Percentiles rank a stretch among this genome's conserved stretches.
Conservation (phyloP, 2,329 filamentous ascomycete genomes). For the Blumeriella jaapii region DNA sequence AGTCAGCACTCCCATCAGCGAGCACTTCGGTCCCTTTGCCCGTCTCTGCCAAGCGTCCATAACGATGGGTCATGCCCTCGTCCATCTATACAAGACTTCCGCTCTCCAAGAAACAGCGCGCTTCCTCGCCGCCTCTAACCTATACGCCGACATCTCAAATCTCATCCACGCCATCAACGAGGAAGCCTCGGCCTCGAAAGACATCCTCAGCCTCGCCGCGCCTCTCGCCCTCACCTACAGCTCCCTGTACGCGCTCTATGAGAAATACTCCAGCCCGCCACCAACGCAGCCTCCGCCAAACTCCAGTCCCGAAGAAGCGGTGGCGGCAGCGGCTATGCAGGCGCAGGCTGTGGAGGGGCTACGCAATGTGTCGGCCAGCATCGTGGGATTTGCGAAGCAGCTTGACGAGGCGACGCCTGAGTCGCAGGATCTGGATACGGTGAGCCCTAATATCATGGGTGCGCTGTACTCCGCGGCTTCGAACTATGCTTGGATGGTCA, state of each 20-base stretch:
- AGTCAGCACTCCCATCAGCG: constrained; percentile 30
- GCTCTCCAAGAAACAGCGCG: constrained; percentile 15
- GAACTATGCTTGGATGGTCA: constrained; percentile 30
- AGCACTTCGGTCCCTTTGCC: constrained; percentile 38
- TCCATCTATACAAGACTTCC: constrained; percentile 22
- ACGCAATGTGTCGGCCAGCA: constrained; percentile 21
- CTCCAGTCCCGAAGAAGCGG: too few species aligned
- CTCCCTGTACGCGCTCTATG: constrained; percentile 27
- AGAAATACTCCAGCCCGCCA: constrained; percentile 29
- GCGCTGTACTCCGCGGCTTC: constrained; percentile 29
- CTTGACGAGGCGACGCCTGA: constrained; percentile 15
- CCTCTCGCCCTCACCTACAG: constrained; percentile 23
- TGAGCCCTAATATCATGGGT: constrained; percentile 30
- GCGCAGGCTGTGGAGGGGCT: constrained; percentile 27
- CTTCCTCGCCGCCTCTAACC: constrained; percentile 18
- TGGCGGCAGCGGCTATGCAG: constrained; percentile 26
- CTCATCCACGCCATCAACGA: constrained; percentile 20
- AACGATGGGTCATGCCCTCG: constrained; percentile 28
- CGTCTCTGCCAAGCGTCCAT: constrained; percentile 34
- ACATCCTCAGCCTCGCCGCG: constrained; percentile 20
- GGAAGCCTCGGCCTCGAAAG: constrained; percentile 16
- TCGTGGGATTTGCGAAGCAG: constrained; percentile 25
- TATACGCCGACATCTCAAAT: constrained; percentile 20
- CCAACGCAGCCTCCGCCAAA: too few species aligned
- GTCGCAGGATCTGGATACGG: constrained; percentile 20